Base-by-base conservation (phyloP, 129 eudicot genomes). In the Deinandra increscens region DNA sequence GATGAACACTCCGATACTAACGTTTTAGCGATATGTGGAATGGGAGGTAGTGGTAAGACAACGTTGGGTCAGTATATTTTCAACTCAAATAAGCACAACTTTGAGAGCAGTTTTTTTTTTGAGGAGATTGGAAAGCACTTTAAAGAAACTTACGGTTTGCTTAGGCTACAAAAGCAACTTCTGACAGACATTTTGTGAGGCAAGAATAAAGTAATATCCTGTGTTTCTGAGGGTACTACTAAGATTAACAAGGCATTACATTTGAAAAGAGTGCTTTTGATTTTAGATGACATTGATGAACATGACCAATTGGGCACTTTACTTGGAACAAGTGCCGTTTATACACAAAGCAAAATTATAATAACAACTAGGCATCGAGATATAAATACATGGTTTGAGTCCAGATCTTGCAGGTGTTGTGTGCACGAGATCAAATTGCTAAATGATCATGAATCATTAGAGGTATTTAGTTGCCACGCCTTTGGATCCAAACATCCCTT, bases 21-120 rank as follows among this genome's bases (percentile, higher is more conserved):
- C 4, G 6, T 55, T 23, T 15, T 55, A 9, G 62, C 34, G 3
- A 8, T 55, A 22, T 55, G n/a, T 23, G 62, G 62, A 1, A 55
- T 55, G 67, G 66, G 66, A 34, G 66, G 66, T n/a, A 36, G 44
- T 17, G 66, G 66, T 7, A 61, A 61, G 45, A 61, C 66, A 33
- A 61, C 66, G 15, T 29, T 61, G 23, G 66, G 46, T 29, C 66
- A 61, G 36, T n/a, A 61, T 23, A 61, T 61, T 36, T 61, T 36
- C n/a, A 36, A 61, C 45, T 61, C 48, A n/a, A 36, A 61, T 46
- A 61, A 33, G 7, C 66, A 1, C 6, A 36, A 15, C 7, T 61
- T 61, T 36, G 45, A 61, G 7, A 36, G 23, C 26, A 61, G 26
- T 46, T 36, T 46, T 61, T 61, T 36, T n/a, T 46, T 61, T 36